Evolutionary conservation across 495 filamentous ascomycete species (phyloP).

Genomic region (Penicillium antarcticum): DNA sequence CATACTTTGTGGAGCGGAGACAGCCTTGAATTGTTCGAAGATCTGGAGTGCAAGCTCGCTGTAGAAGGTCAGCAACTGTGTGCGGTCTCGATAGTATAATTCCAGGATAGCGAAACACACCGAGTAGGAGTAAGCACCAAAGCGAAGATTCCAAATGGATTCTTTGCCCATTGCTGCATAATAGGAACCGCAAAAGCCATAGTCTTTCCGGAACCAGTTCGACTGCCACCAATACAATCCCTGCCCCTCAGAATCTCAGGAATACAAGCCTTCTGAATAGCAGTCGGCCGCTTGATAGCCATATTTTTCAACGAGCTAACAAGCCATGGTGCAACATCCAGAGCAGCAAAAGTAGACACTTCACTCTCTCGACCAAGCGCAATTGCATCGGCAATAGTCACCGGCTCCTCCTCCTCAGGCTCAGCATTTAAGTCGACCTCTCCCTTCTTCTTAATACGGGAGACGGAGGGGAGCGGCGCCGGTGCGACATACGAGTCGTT

Average conservation of each 20-base stretch:
- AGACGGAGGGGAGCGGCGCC: constrained; percentile 40
- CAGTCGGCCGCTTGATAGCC: constrained; percentile 85
- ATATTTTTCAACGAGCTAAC: constrained; percentile 78
- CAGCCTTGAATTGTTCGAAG: constrained; percentile 89
- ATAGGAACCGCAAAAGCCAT: constrained; percentile 93
- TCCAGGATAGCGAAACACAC: constrained; percentile 34
- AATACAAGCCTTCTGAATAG: constrained; percentile 90
- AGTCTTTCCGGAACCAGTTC: constrained; percentile 99
- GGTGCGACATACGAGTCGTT: constrained; percentile 37
- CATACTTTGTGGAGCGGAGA: constrained; percentile 78
- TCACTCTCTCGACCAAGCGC: constrained; percentile 39
- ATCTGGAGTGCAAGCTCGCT: constrained; percentile 95
- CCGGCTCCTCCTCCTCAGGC: constrained; percentile 31
- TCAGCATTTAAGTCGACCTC: constrained; percentile 15
- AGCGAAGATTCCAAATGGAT: constrained; percentile 88
- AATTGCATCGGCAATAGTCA: constrained; percentile 41
- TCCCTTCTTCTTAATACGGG: constrained; percentile 45
- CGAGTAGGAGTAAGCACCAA: constrained; percentile 86
- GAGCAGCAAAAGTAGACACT: constrained; percentile 64
- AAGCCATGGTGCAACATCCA: constrained; percentile 84
- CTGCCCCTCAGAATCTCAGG: constrained; percentile 83
- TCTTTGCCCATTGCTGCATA: constrained; percentile 86
- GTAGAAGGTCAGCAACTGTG: background rate
- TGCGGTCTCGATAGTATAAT: background rate
- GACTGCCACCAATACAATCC: constrained; percentile 91